Percentiles rank a stretch among this genome's conserved stretches.
phyloP scores from a whole-genome alignment of 495 filamentous ascomycete species.

The Lasiosphaeria ovina region DNA sequence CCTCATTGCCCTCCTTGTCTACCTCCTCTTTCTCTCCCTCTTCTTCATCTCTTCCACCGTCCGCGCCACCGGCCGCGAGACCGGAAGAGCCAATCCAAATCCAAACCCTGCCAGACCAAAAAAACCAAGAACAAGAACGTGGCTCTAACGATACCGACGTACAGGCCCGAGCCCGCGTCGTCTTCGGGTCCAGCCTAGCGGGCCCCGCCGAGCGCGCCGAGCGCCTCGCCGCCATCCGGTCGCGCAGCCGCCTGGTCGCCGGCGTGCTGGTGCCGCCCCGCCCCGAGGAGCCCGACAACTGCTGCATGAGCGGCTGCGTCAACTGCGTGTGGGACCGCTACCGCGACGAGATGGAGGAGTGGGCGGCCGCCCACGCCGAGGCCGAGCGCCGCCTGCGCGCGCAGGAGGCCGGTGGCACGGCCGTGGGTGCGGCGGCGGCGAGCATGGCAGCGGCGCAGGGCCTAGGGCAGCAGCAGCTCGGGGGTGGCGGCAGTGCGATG shows the following conservation, averaged over 20 bases:
- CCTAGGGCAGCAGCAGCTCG: conserved; percentile 3
- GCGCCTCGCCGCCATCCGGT: conserved; percentile 57
- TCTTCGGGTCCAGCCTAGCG: conserved; percentile 75
- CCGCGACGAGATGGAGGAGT: conserved; percentile 87
- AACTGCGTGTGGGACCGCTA: conserved; percentile 96
- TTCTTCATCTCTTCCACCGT: conserved; percentile 27
- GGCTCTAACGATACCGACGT: conserved; percentile 33
- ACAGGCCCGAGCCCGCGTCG: conserved; percentile 60
- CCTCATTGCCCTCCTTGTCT: conserved; percentile 21
- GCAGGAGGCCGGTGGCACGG: conserved; percentile 18
- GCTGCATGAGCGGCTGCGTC: conserved; percentile 98
- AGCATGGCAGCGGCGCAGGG: conserved; percentile 15
- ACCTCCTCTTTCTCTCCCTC: conserved; percentile 14
- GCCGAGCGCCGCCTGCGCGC: conserved; percentile 48
- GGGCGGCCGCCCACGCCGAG: conserved; percentile 60
- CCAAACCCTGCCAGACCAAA: conserved; percentile 16
- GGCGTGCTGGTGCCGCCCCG: conserved; percentile 79
- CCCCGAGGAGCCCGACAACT: conserved; percentile 92
- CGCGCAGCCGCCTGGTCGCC: conserved; percentile 58
- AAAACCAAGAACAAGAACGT: conserved; percentile 26
- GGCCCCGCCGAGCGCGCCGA: conserved; percentile 62
- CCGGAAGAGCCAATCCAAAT: too few species aligned
- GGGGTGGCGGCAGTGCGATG: conserved; percentile 25
- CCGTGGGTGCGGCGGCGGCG: conserved; percentile 24
- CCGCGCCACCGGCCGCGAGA: conserved; percentile 14